Percentiles rank a stretch among this genome's conserved stretches.
phyloP scores from a whole-genome alignment of 2,329 filamentous ascomycete species.

The Rugonectria rugulosa region DNA sequence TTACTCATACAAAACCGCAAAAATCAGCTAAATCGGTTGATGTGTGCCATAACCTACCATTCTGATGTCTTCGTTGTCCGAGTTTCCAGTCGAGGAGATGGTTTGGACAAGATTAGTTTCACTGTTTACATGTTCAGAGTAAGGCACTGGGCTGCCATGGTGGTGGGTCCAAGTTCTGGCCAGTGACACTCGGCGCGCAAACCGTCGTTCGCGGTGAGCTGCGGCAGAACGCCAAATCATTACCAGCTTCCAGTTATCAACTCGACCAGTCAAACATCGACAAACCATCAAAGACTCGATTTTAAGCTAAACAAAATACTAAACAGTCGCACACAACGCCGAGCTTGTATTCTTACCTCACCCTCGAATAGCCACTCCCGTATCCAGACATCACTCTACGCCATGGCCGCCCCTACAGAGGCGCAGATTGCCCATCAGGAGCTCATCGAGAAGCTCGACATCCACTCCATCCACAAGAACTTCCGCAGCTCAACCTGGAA shows the following conservation, averaged over 20 bases:
- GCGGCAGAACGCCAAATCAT: conserved; percentile 37
- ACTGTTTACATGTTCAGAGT: conserved; percentile 40
- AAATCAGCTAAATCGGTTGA: neutral
- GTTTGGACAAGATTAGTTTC: conserved; percentile 20
- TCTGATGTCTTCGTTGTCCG: neutral
- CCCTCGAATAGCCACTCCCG: neutral
- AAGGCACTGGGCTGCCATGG: neutral
- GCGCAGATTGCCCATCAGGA: conserved; percentile 82
- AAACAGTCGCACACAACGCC: too few relatives aligned
- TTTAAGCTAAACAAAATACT: too few relatives aligned
- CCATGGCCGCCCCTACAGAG: conserved; percentile 70
- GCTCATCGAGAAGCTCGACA: conserved; percentile 91
- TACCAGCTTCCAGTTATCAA: conserved; percentile 1
- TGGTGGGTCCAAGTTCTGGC: conserved; percentile 10
- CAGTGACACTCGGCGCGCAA: conserved; percentile 12
- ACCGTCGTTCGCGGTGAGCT: neutral
- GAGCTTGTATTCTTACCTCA: too few relatives aligned
- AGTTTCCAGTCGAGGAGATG: neutral
- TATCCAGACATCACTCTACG: neutral
- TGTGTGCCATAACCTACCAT: conserved; percentile 8
- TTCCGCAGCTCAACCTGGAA: conserved; percentile 94
- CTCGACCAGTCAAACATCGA: too few relatives aligned
- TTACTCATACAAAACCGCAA: too few relatives aligned
- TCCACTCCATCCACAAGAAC: conserved; percentile 82
- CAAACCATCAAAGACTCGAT: neutral